Evolutionary conservation across 2,329 filamentous ascomycete genomes (phyloP).

Genomic region (Penicillium verrucosum): DNA sequence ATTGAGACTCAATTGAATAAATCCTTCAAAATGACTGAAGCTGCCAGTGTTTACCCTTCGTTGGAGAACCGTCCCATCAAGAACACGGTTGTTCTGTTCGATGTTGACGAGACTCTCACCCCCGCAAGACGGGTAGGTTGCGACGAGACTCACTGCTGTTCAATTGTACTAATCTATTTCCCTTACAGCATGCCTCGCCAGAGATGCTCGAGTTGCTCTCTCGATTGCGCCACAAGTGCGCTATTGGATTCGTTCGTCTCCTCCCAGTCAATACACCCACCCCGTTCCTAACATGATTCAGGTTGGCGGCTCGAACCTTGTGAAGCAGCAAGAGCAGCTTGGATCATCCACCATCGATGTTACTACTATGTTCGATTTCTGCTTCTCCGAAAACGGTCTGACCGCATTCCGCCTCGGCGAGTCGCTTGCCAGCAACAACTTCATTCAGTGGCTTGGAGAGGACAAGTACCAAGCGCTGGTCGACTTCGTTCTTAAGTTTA

Average conservation of each 20-base stretch:
- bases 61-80: conserved; percentile 81
- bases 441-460: conserved; percentile 91
- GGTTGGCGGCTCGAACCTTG: conserved; percentile 84
- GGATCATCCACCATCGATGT: conserved; percentile 67
- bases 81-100: conserved; percentile 93
- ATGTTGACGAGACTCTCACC: conserved; percentile 91
- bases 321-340: conserved; percentile 95
- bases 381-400: conserved; percentile 95
- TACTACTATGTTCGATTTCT: conserved; percentile 89
- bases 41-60: conserved; percentile 58
- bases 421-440: conserved; percentile 72
- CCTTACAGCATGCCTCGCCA: conserved; percentile 60
- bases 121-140: conserved; percentile 70
- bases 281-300: conserved; percentile 24
- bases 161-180: conserved; percentile 4
- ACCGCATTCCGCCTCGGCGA: conserved; percentile 82
- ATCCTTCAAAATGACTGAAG: conserved; percentile 25
- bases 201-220: conserved; percentile 82
- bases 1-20: background rate
- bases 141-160: background rate
- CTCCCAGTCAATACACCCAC: background rate
- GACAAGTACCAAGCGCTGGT: conserved; percentile 63
- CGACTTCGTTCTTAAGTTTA: conserved; percentile 59
- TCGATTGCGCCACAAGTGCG: conserved; percentile 63
- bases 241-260: conserved; percentile 33